phyloP scores from a whole-genome alignment of 2,329 filamentous ascomycete species.

The Botrytis sinoallii region DNA sequence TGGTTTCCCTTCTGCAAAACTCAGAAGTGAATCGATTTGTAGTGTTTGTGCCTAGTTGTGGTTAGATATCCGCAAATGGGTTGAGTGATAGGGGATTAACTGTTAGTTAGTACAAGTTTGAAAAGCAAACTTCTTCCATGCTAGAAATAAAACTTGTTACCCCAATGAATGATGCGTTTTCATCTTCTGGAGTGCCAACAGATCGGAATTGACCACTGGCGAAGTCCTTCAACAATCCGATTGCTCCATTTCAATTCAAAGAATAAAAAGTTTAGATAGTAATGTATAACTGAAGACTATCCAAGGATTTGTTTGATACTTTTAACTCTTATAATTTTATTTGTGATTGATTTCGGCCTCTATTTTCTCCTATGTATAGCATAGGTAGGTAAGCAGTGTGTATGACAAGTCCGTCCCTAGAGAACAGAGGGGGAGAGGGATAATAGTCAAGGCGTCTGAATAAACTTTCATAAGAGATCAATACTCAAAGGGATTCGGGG shows the following conservation, averaged over 20 bases:
- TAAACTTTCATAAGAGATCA: neutral
- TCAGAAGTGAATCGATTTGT: neutral
- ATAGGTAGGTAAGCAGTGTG: constrained; percentile 1
- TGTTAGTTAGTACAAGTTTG: neutral
- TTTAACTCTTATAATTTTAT: neutral
- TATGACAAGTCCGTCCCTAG: neutral
- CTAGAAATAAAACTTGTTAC: neutral
- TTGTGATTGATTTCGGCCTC: constrained; percentile 35
- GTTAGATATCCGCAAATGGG: neutral
- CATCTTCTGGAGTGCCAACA: neutral
- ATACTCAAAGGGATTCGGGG: neutral
- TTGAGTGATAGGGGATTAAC: neutral
- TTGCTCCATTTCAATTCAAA: constrained; percentile 20
- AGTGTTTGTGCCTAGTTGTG: neutral
- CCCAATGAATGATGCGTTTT: neutral
- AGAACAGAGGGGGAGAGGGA: neutral
- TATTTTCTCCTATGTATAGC: neutral
- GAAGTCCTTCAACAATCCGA: constrained; percentile 1
- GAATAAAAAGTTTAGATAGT: neutral
- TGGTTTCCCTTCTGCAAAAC: neutral
- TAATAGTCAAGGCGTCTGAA: neutral
- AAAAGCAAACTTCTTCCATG: neutral
- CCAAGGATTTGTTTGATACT: neutral
- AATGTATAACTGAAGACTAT: neutral
- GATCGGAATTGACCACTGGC: neutral